Base-by-base conservation (phyloP, 306 rosid species). In the Vigna angularis region DNA sequence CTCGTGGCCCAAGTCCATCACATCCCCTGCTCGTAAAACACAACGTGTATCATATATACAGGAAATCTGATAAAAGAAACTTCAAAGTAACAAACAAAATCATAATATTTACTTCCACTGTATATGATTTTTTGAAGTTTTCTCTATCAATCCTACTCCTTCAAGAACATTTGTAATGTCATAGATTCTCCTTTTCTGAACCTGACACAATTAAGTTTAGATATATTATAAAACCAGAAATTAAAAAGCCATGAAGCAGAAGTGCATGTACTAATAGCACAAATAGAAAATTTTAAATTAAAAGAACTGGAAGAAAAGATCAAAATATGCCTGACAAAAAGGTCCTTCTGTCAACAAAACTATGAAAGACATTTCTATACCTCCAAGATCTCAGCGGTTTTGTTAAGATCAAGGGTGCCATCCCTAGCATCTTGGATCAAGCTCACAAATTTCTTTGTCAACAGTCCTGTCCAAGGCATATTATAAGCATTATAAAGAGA, bases 111-210 rank as follows among this genome's bases (percentile, higher is more conserved):
- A 92, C 97, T 87, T 90, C 97, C 93, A 92, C 73, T 95, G 89
- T 73, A 92, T 86, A 72, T 83, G 92, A 78, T 90, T 92, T 84
- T 88, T 92, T 52, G 96, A 89, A 38, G 89, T 91, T 84, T 93
- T 93, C 86, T 90, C 96, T 63, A 86, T 83, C 86, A 93, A 86
- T 77, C 96, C 89, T 74, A 89, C 81, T 74, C 97, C 97, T 85
- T 93, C 97, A 51, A 93, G 96, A 69, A 93, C 96, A 73, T 93
- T 93, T 49, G 97, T 93, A 69, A 93, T 93, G 76, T 90, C 97
- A 82, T 93, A 90, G 69, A 93, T 93, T 85, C 96, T 89, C 84
- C 96, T 79, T 88, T 93, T 93, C 45, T 89, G 92, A 55, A 92
- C 97, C 97, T 90, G 86, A 34, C 68, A 78, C 61, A 70, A 75